Base-by-base conservation (phyloP, 768 basidiomycete species). In the Boletus subparvulus region DNA sequence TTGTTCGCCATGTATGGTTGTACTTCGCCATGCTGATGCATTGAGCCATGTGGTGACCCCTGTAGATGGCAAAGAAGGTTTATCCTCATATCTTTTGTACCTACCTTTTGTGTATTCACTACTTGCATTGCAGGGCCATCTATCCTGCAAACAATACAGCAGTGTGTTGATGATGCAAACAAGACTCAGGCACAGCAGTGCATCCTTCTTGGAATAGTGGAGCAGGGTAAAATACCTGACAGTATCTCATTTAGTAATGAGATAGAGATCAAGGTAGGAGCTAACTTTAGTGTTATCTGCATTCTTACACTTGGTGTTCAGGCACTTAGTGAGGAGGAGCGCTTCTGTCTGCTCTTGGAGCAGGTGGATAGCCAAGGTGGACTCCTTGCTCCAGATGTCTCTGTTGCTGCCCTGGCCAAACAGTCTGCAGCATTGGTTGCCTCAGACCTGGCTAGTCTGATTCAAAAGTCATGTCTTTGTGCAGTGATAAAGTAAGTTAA, bases 361-460 rank as follows among this genome's bases (percentile, higher is more conserved):
- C 35, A 68, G 32, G 35, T 71, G 13, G 63, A 84, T 24, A 68
- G 87, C 6, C 56, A 67, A 3, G 70, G 72, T 12, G 68, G 70
- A 26, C 47, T 60, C 1, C 64, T 94, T 35, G 82, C 86, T 0
- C 81, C 89, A 0, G 97, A 99, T 72, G 86, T 97, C 3, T 87
- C 88, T 9, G 55, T 96, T n/a, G 69, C 74, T 36, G 69, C 73
- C 6, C 62, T 98, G 4, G 92, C 97, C 5, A 82, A 83, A 3
- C 92, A 96, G 66, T 96, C 95, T 4, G 97, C 97, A 16, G 94
- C 94, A 3, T 76, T 99, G 7, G 85, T 92, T 28, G 90, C 92
- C 3, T 82, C 77, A 14, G 97, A 98, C 70, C 77, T 98, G 14
- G 79, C 76, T 24, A 81, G 88, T 63, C 79, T 98, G 6, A 81